A percentile compares a stretch with the other conserved stretches of the same genome.
These are phyloP conservation scores for Exsudoporus frostii DNA, from an alignment of 768 basidiomycete species.

Conservation along the genomic window DNA sequence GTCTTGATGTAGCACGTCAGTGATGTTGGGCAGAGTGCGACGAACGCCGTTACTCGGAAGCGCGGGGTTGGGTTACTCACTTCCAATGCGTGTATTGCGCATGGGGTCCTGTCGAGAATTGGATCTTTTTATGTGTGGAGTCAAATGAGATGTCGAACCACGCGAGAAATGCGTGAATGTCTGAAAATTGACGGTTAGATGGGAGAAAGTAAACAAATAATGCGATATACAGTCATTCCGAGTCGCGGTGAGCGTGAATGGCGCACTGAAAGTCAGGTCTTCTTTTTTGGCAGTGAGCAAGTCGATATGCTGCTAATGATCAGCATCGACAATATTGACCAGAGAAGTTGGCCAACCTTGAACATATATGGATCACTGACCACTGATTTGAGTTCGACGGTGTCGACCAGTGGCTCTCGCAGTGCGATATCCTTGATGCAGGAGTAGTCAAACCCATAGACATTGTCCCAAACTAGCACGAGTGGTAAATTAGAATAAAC, in stretches of 20 bases:
- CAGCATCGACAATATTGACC: neutral
- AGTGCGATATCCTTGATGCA: conserved; percentile 99
- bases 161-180: conserved; percentile 95
- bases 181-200: conserved; percentile 39
- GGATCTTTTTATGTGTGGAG: conserved; percentile 92
- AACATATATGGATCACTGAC: conserved; percentile 89
- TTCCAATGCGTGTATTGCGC: conserved; percentile 97
- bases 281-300: conserved; percentile 91
- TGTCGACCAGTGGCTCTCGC: conserved; percentile 94
- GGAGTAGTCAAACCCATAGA: conserved; percentile 99
- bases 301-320: conserved; percentile 70
- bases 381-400: conserved; percentile 95
- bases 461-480: conserved; percentile 92
- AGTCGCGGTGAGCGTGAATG: conserved; percentile 78
- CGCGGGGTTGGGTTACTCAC: conserved; percentile 45
- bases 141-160: conserved; percentile 99
- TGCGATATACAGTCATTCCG: conserved; percentile 83
- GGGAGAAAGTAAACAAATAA: neutral
- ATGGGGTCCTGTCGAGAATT: conserved; percentile 97
- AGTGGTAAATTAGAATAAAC: neutral
- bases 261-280: conserved; percentile 81
- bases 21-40: neutral
- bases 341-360: conserved; percentile 52
- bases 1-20: conserved; percentile 42
- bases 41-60: neutral